Conservation (phyloP, 2,329 filamentous ascomycete species). For the Davidsoniella neocaledoniae region DNA sequence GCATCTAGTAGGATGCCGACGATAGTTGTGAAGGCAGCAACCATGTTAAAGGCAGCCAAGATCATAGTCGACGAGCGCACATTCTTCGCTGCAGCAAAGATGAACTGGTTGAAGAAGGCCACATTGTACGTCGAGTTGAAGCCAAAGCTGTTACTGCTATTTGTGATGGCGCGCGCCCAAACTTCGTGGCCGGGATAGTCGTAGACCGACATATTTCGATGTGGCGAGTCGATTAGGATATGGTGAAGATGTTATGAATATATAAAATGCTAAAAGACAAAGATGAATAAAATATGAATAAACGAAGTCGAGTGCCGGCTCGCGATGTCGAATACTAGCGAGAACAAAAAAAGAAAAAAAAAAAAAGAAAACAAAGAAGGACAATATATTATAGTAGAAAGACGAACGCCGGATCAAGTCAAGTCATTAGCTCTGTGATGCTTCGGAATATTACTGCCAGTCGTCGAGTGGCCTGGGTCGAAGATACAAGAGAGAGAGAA, state of each 20-base stretch:
- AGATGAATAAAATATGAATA: not conserved
- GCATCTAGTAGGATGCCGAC: constrained; percentile 40
- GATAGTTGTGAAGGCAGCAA: constrained; percentile 39
- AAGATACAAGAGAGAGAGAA: not conserved
- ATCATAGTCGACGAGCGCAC: constrained; percentile 45
- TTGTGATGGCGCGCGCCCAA: constrained; percentile 6
- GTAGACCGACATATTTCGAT: constrained; percentile 5
- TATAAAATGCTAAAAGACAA: not conserved
- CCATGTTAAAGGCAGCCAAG: constrained; percentile 41
- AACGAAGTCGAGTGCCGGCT: constrained; percentile 3
- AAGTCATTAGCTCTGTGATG: not conserved
- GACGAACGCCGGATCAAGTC: constrained; percentile 2
- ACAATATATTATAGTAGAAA: not conserved
- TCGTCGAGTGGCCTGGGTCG: not conserved
- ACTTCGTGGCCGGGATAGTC: not conserved
- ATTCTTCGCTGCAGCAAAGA: constrained; percentile 36
- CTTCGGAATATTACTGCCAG: not conserved
- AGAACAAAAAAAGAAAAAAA: not conserved
- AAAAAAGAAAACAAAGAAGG: not conserved
- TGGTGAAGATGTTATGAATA: too few relatives aligned
- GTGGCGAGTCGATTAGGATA: not conserved
- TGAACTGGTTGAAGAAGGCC: constrained; percentile 32
- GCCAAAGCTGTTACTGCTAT: constrained; percentile 14
- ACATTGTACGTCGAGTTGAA: constrained; percentile 25
- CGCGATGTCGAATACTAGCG: not conserved